Percentiles rank a stretch among this genome's conserved stretches.
Conservation (phyloP, 2,329 filamentous ascomycete species). For the Cercospora beticola region DNA sequence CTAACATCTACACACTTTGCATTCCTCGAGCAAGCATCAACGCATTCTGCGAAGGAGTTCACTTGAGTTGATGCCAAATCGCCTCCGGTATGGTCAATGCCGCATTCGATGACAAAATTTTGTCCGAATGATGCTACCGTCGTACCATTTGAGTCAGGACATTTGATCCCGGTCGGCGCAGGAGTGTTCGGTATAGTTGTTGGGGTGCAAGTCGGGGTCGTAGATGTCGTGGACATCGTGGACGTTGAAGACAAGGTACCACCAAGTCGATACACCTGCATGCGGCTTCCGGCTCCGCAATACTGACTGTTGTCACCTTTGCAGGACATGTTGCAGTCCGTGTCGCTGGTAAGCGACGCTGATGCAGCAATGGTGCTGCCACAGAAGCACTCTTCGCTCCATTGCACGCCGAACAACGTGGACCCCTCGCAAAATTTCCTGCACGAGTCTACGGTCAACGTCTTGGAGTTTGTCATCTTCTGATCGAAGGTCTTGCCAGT, state of each 20-base stretch:
- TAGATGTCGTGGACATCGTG: not conserved
- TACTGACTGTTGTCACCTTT: slow-evolving; percentile 32
- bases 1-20: slow-evolving; percentile 37
- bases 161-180: slow-evolving; percentile 25
- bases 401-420: slow-evolving; percentile 40
- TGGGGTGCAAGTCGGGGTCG: slow-evolving; percentile 15
- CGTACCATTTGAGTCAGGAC: slow-evolving; percentile 32
- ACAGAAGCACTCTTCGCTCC: slow-evolving; percentile 26
- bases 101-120: slow-evolving; percentile 34
- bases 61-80: slow-evolving; percentile 33
- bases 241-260: not conserved
- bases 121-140: slow-evolving; percentile 29
- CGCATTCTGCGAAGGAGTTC: slow-evolving; percentile 32
- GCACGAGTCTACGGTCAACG: slow-evolving; percentile 42
- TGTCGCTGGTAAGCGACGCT: not conserved
- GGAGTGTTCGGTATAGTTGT: slow-evolving; percentile 17
- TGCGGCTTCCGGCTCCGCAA: slow-evolving; percentile 33
- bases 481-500: slow-evolving; percentile 19
- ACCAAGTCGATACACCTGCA: slow-evolving; percentile 26
- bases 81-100: slow-evolving; percentile 28
- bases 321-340: slow-evolving; percentile 21
- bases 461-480: slow-evolving; percentile 23
- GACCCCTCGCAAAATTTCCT: slow-evolving; percentile 35
- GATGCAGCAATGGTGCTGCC: slow-evolving; percentile 10
- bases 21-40: slow-evolving; percentile 35